Conservation (phyloP, 495 filamentous ascomycete genomes). For the Astrothelium subdiscretum region DNA sequence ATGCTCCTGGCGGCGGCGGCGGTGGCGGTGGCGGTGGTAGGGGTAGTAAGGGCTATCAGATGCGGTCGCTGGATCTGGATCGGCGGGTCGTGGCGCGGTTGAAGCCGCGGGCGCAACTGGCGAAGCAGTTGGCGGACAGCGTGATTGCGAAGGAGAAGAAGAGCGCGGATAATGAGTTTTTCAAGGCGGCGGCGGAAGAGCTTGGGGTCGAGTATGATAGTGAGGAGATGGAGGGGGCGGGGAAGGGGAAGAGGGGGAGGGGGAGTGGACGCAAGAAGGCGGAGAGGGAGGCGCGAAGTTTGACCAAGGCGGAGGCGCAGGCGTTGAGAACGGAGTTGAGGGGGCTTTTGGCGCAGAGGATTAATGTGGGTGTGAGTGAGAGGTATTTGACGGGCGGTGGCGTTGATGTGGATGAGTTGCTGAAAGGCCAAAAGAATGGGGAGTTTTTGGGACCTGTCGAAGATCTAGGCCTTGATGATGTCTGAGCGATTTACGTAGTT, state of each 20-base stretch:
- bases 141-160: constrained; percentile 77
- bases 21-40: constrained; percentile 19
- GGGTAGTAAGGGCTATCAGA: constrained; percentile 43
- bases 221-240: constrained; percentile 59
- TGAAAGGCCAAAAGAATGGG: constrained; percentile 47
- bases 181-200: constrained; percentile 77
- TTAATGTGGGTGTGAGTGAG: constrained; percentile 89
- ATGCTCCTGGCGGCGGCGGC: too few relatives aligned
- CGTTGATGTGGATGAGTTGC: constrained; percentile 69
- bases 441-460: constrained; percentile 55
- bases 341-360: constrained; percentile 53
- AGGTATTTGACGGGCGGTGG: constrained; percentile 70
- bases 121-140: constrained; percentile 76
- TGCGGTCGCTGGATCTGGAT: constrained; percentile 73
- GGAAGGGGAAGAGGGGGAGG: constrained; percentile 49
- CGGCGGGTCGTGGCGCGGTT: constrained; percentile 63
- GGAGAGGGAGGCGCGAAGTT: constrained; percentile 54
- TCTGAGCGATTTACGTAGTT: too few relatives aligned
- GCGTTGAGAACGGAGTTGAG: constrained; percentile 51
- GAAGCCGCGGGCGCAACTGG: constrained; percentile 59
- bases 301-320: constrained; percentile 61
- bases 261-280: constrained; percentile 61
- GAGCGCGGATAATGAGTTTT: constrained; percentile 70
- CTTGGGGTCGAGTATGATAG: constrained; percentile 88
- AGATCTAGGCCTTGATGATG: constrained; percentile 33